Percentiles rank a stretch among this genome's conserved stretches.
phyloP scores from a whole-genome alignment of 2,329 filamentous ascomycete genomes.

The Ophiostoma angusticollis region DNA sequence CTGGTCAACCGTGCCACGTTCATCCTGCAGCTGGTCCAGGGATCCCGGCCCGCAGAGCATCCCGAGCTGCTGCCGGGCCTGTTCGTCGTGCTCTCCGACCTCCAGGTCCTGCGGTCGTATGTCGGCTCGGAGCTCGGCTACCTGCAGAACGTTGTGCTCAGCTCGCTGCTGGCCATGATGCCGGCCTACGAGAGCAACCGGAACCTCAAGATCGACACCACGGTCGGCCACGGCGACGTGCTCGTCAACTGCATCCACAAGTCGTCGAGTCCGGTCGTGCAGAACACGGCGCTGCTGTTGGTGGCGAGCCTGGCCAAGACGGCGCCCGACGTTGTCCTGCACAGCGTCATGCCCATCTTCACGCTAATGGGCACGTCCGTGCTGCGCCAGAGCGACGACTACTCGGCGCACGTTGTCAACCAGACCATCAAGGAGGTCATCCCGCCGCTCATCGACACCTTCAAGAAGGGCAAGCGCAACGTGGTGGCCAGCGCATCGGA shows the following conservation, averaged over 20 bases:
- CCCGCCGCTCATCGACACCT: slow-evolving; percentile 74
- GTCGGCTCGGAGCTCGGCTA: slow-evolving; percentile 82
- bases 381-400: slow-evolving; percentile 85
- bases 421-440: slow-evolving; percentile 92
- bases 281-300: slow-evolving; percentile 78
- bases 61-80: slow-evolving; percentile 64
- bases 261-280: slow-evolving; percentile 82
- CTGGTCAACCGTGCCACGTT: slow-evolving; percentile 69
- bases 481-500: slow-evolving; percentile 74
- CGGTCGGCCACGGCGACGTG: slow-evolving; percentile 73
- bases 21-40: slow-evolving; percentile 78
- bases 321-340: slow-evolving; percentile 80
- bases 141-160: slow-evolving; percentile 71
- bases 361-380: slow-evolving; percentile 94
- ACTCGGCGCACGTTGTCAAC: slow-evolving; percentile 90
- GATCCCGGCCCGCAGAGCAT: slow-evolving; percentile 61
- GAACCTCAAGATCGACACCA: slow-evolving; percentile 56
- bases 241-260: slow-evolving; percentile 91
- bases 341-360: slow-evolving; percentile 98
- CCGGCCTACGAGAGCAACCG: slow-evolving; percentile 55
- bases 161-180: slow-evolving; percentile 73
- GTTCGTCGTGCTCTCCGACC: slow-evolving; percentile 73
- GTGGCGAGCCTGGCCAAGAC: slow-evolving; percentile 78
- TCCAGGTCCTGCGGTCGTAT: slow-evolving; percentile 72
- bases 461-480: slow-evolving; percentile 67